Percentiles rank a stretch among this genome's conserved stretches.
Evolutionary conservation across 257 asterid species (phyloP).

Genomic region (Nicotiana undulata): DNA sequence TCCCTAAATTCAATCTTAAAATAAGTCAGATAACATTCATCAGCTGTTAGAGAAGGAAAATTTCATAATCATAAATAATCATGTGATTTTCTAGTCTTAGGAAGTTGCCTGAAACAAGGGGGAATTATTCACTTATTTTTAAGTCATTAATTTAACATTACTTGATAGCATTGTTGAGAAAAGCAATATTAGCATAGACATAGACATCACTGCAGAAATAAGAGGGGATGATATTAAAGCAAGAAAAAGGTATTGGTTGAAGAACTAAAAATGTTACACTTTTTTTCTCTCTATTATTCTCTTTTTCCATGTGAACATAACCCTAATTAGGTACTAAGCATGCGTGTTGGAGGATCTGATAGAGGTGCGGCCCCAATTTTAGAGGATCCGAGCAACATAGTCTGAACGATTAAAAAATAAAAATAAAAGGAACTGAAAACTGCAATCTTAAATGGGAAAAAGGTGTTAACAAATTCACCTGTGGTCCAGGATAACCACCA

Average conservation of each 20-base stretch:
- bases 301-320: neutral
- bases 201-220: neutral
- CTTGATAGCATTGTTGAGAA: neutral
- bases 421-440: neutral
- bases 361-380: accelerated
- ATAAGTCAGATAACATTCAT: neutral
- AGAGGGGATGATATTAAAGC: neutral
- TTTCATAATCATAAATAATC: neutral
- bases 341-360: neutral
- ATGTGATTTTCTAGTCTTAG: neutral
- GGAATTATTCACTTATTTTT: neutral
- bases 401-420: neutral
- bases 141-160: neutral
- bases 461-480: slow-evolving; percentile 31
- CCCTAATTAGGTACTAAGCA: neutral
- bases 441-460: neutral
- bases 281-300: neutral
- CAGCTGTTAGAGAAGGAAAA: neutral
- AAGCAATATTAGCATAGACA: neutral
- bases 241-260: neutral
- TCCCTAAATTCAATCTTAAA: slow-evolving; percentile 31
- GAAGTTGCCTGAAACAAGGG: neutral
- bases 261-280: neutral
- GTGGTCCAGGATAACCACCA: slow-evolving; percentile 98
- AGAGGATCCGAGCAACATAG: neutral